Evolutionary conservation across 2,329 filamentous ascomycete genomes (phyloP), one percentile per base, ranked within the genome.

Genomic region (Aspergillus piperis): DNA sequence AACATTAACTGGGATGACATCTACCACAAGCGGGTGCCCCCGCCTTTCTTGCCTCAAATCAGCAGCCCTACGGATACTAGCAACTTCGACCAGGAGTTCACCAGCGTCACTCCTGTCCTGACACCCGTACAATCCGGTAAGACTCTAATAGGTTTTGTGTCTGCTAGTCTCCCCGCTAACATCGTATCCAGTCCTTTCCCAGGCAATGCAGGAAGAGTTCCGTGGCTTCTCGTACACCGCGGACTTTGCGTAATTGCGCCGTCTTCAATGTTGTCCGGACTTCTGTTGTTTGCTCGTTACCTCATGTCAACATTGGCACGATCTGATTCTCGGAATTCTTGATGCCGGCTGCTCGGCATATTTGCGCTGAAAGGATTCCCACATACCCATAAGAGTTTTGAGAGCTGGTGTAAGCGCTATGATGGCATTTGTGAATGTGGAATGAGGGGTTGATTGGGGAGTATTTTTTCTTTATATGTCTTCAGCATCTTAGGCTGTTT

Each of bases 171-270:
- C 57, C 54, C 42, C 11, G 23, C 42, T 63, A 60, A 68, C 55
- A 8, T 59, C 52, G 25, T 59, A 50, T 62, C 47, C 68, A 96
- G 95, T 99, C 48, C 85, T 99, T 65, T 96, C 94, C 27, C 95
- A 98, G 82, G 92, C 92, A 47, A 98, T 98, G 93, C 95, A 99
- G 81, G 95, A 99, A 81, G 93, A 99, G 77, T 99, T 99, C 89
- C 88, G 95, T 61, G 95, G 95, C 67, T 99, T 99, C 82, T 98
- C 94, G 25, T 99, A 99, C 80, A 95, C 91, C 55, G 91, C 91
- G 62, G 92, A 96, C 77, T 96, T 96, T 79, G 89, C 90, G 63
- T 93, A 77, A 82, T 70, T 52, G 42, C 39, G 21, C 48, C 27
- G 15, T 58, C 57, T 44, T 27, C 25, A 54, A 36, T 50, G 47